Base-by-base conservation (phyloP, 495 filamentous ascomycete genomes). In the Rhypophila decipiens region DNA sequence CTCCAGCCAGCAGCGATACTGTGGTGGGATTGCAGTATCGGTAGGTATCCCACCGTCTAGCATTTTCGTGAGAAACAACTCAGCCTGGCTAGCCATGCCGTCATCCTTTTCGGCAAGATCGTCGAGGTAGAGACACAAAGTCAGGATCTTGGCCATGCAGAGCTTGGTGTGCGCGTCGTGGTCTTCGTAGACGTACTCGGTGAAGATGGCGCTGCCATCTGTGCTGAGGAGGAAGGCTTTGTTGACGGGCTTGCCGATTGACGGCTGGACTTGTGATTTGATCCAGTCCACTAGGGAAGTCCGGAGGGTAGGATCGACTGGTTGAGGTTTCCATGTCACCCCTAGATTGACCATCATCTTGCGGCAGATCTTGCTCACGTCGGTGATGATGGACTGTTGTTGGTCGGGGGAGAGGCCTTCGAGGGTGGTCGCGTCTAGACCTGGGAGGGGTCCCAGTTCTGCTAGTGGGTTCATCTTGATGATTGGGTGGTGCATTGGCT, bases 261-360 rank as follows among this genome's bases (percentile, higher is more conserved):
- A 0, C 11, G 47, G 47, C 18, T 50, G 31, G 41, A 50, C 29
- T 9, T 50, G 29, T 18, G 41, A 17, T 15, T 50, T 44, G 47
- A 50, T 50, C 41, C 47, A 50, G 22, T 36, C 22, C 20, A 50
- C 37, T 5, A 39, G 36, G 20, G 40, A 35, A 8, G n/a, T 12
- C 21, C 47, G 47, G 19, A 45, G 40, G 47, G 10, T 24, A 2
- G 22, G 4, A 41, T 50, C 47, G 20, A 50, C 21, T 7, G 47
- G 47, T 21, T 50, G 47, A 8, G 47, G 22, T 23, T 50, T 50
- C 47, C 47, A 50, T 23, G 39, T 50, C 20, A 50, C 47, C 11
- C 47, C 47, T 19, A 50, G 33, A 41, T 50, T 41, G 3, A 29
- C 4, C 47, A 50, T 50, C n/a, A 50, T 40, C 20, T 31, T 36